phyloP scores from a whole-genome alignment of 208 protist genomes.

The Strigomonas galati region DNA sequence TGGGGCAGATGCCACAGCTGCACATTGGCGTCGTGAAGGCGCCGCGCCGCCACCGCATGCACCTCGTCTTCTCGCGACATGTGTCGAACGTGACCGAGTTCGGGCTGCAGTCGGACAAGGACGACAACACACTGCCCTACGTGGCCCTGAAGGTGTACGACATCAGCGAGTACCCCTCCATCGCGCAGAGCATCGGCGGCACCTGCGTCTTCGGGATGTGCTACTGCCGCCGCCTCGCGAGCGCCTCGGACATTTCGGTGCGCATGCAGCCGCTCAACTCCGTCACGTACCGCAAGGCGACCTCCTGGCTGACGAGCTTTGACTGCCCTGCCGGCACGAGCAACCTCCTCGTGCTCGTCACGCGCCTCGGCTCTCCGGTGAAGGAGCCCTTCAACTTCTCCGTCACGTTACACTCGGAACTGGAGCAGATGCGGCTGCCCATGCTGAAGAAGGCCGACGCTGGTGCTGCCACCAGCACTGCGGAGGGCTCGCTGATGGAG shows the following conservation, averaged over 20 bases:
- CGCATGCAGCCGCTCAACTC: constrained; percentile 58
- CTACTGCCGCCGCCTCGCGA: constrained; percentile 65
- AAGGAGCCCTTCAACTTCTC: constrained; percentile 67
- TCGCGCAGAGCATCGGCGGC: constrained; percentile 56
- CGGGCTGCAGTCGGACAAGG: constrained; percentile 54
- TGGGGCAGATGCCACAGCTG: constrained; percentile 65
- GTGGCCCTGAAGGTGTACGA: constrained; percentile 73
- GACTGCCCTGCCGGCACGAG: constrained; percentile 70
- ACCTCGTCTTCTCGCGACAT: constrained; percentile 80
- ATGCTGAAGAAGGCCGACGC: not conserved
- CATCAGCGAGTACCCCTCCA: constrained; percentile 63
- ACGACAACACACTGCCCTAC: constrained; percentile 47
- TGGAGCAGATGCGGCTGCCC: constrained; percentile 23
- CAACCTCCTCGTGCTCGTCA: constrained; percentile 66
- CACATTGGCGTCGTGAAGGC: constrained; percentile 72
- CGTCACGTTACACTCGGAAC: constrained; percentile 80
- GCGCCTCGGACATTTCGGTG: constrained; percentile 46
- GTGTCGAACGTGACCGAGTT: constrained; percentile 65
- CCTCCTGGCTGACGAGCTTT: constrained; percentile 73
- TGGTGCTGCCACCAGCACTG: constrained; percentile 23
- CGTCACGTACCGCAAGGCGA: constrained; percentile 51
- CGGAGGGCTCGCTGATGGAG: constrained; percentile 28
- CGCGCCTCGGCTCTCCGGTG: constrained; percentile 34
- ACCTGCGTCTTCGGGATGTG: constrained; percentile 66
- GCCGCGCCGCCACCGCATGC: constrained; percentile 59